Evolutionary conservation across 2,329 filamentous ascomycete genomes (phyloP), one percentile per base, ranked within the genome.

Genomic region (Fusarium continuum): DNA sequence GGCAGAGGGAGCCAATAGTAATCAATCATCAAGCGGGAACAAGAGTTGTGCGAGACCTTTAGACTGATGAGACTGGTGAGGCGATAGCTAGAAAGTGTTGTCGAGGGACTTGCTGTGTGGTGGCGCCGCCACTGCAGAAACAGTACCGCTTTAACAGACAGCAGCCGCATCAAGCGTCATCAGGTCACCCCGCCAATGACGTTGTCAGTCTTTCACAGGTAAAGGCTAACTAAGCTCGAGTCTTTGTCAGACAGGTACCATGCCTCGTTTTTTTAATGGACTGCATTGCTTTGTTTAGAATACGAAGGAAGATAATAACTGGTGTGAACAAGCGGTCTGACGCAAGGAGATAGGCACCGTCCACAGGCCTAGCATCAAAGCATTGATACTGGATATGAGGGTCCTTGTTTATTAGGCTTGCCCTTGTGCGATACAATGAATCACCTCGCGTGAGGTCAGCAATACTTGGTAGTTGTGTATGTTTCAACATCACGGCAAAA

Each of bases 181-280:
- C 63, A 40, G 55, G 59, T 70, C 70, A 69, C 70, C 70, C 70
- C 70, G 67, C 70, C 70, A 72, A 72, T 72, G 70, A 72, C 70
- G 70, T 71, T 72, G 54, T 61, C 34, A 28, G 57, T 54, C 54
- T 66, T 39, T 56, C 51, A 57, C 45, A 40, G 23, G 29, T 26
- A 31, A 51, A 45, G 34, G 35, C 43, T 22, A n/a, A n/a, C n/a
- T 43, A 45, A 60, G 29, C 26, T 46, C 25, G 28, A 56, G 26
- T 39, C 44, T 52, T 48, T 58, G 61, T 62, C 51, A 58, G 43
- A 47, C 34, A 62, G 28, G 28, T 46, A 55, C 61, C 20, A 32
- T 65, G 40, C 52, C 53, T 65, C 36, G 17, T 6, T 32, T 20
- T 55, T 20, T 38, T 20, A 28, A 65, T 32, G 20, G 44, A 47